phyloP scores from a whole-genome alignment of 1,139 yeast genomes.

The Arxiozyma heterogenica region DNA sequence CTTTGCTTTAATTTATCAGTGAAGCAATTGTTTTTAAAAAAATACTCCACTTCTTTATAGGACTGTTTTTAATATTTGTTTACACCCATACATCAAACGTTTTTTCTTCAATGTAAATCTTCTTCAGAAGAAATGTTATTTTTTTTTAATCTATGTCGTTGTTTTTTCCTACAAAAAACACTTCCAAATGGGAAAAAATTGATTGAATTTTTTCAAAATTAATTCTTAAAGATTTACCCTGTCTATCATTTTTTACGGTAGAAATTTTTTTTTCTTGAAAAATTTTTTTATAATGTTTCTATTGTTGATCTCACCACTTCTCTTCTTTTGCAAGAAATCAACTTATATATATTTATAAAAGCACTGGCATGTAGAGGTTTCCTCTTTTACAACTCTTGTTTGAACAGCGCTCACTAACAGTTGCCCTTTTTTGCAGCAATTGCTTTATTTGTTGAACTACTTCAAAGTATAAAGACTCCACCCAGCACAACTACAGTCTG shows the following conservation, averaged over 20 bases:
- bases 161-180: too few species aligned
- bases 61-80: neutral
- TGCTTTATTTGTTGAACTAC: too few species aligned
- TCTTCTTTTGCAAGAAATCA: neutral
- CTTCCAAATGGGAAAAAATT: neutral
- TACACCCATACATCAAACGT: neutral
- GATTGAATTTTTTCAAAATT: neutral
- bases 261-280: neutral
- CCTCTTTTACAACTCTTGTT: neutral
- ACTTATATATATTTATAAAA: too few species aligned
- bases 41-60: neutral
- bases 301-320: neutral
- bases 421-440: too few species aligned
- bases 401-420: too few species aligned
- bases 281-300: neutral
- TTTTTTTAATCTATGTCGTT: neutral
- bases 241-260: neutral
- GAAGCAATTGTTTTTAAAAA: too few species aligned
- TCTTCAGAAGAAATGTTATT: too few species aligned
- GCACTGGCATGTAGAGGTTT: neutral
- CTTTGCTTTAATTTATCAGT: too few species aligned
- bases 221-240: neutral
- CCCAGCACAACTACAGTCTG: conserved; percentile 2
- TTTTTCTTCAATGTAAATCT: neutral
- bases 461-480: neutral